Percentiles rank a stretch among this genome's conserved stretches.
Conservation (phyloP, 441 rosid genomes). For the Cnidoscolus chayamansa region DNA sequence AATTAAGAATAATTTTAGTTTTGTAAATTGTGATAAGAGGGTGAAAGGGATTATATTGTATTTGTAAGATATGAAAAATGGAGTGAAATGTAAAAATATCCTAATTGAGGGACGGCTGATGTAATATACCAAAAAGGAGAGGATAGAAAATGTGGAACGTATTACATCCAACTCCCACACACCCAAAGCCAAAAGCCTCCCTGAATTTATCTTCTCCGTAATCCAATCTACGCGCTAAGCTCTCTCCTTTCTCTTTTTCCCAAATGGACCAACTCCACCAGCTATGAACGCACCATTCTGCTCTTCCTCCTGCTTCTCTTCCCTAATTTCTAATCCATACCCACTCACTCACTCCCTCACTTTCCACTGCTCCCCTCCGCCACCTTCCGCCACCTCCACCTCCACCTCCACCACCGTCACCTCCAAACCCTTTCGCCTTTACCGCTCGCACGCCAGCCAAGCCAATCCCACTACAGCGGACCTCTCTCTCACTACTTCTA, state of each 20-base stretch:
- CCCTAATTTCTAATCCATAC: constrained; percentile 11
- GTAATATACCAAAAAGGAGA: background rate
- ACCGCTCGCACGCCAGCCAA: constrained; percentile 29
- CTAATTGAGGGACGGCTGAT: too few relatives aligned
- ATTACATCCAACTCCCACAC: constrained; percentile 38
- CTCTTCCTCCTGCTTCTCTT: constrained; percentile 13
- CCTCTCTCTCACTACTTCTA: constrained; percentile 25
- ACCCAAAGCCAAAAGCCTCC: too few relatives aligned
- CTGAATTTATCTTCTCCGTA: too few relatives aligned
- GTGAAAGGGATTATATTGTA: too few relatives aligned
- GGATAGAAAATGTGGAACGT: constrained; percentile 35
- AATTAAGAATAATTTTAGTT: too few relatives aligned
- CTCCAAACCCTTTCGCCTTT: constrained; percentile 22
- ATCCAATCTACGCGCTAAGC: too few relatives aligned
- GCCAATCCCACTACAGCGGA: constrained; percentile 34
- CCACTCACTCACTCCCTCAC: constrained; percentile 31
- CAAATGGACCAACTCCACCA: constrained; percentile 34
- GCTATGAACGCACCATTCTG: constrained; percentile 36
- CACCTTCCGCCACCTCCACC: constrained; percentile 12
- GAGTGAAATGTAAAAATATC: too few relatives aligned
- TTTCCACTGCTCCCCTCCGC: constrained; percentile 24
- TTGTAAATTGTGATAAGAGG: too few relatives aligned
- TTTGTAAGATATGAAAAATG: too few relatives aligned
- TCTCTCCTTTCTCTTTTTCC: background rate
- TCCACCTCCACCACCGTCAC: background rate